Evolutionary conservation across 345 rosid species (phyloP), one percentile per base, ranked within the genome.

Genomic region (Nephelium lappaceum): DNA sequence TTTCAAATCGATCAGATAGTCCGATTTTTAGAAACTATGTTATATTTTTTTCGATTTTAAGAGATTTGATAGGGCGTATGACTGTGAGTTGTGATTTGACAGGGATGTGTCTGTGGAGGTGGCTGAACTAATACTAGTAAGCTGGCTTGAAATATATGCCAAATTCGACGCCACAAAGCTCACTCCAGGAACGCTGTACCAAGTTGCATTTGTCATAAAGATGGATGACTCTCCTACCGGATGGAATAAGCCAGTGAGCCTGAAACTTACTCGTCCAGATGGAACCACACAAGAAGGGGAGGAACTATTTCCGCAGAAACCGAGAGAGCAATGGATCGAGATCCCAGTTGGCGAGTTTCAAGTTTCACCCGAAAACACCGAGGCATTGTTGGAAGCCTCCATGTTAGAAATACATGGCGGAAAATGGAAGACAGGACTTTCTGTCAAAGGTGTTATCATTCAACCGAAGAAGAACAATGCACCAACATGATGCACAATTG

Each of bases 101-200:
- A 84, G 88, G 41, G 82, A 84, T 45, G 84, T 43, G 31, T 7
- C 0, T n/a, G 75, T 91, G 24, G 88, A 91, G 21, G 88, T 81
- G 57, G 91, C 80, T 4, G 90, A 83, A 60, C 71, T 93, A 64
- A 12, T 85, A 53, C 16, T 75, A 2, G 91, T 90, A 21, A 88
- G 95, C 47, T 88, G 97, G 97, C 91, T 95, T 24, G 94, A 88
- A 27, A 77, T 86, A 24, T 61, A 61, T 5, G 92, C 86, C 16
- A 85, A 65, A 76, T 84, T 90, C 31, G 84, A 88, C 63, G 75
- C 83, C 3, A 69, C 58, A 45, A 86, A 84, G 45, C 95, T 95
- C 36, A 82, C 94, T 39, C 93, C 88, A 0, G 88, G 78, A 69
- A 78, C 83, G 6, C 6, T 69, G 2, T 91, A 93, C 68, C 89